These are phyloP conservation scores for Neofusicoccum umdonicola DNA, from an alignment of 2,329 filamentous ascomycete genomes.

Conservation along the genomic window DNA sequence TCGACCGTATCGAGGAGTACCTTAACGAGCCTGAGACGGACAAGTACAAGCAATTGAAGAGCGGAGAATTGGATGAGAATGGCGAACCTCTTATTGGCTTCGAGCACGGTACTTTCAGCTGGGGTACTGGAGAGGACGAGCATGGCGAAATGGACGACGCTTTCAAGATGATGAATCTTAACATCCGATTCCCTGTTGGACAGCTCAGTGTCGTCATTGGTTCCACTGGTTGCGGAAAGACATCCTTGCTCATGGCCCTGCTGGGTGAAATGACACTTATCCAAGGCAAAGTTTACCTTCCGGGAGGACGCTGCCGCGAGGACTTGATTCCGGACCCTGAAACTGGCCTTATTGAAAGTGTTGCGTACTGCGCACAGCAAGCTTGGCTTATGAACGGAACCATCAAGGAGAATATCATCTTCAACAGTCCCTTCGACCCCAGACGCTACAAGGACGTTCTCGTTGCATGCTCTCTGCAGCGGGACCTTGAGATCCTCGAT, in stretches of 20 bases:
- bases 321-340: slow-evolving; percentile 78
- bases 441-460: slow-evolving; percentile 84
- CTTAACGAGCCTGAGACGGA: slow-evolving; percentile 91
- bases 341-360: slow-evolving; percentile 83
- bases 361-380: slow-evolving; percentile 95
- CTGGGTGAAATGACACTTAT: slow-evolving; percentile 93
- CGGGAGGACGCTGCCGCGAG: slow-evolving; percentile 80
- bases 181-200: slow-evolving; percentile 79
- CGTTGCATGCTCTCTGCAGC: slow-evolving; percentile 83
- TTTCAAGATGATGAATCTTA: slow-evolving; percentile 75
- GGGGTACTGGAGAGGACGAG: slow-evolving; percentile 62
- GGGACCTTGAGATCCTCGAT: slow-evolving; percentile 89
- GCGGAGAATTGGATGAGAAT: slow-evolving; percentile 65
- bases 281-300: slow-evolving; percentile 77
- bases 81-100: slow-evolving; percentile 79
- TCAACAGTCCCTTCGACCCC: slow-evolving; percentile 76
- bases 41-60: slow-evolving; percentile 82
- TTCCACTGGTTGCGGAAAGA: slow-evolving; percentile 92
- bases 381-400: slow-evolving; percentile 96
- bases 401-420: slow-evolving; percentile 94
- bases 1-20: slow-evolving; percentile 95
- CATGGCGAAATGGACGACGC: slow-evolving; percentile 62
- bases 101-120: slow-evolving; percentile 79
- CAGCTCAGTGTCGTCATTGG: slow-evolving; percentile 91
- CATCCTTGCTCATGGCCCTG: slow-evolving; percentile 90